Base-by-base conservation (phyloP, 1,139 yeast species). In the Pichia cactophila region DNA sequence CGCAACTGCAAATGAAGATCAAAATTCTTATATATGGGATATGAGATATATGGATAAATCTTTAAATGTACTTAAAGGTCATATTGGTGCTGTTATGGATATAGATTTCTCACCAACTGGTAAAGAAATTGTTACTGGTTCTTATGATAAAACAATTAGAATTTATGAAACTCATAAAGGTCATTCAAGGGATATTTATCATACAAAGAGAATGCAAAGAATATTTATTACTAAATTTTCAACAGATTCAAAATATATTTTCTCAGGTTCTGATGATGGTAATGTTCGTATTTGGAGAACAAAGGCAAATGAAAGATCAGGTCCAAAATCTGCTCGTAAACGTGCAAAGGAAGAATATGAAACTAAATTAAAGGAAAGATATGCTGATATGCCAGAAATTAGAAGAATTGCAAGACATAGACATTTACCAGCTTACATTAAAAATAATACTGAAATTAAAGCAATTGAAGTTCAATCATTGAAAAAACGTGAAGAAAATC, bases 31-130 rank as follows among this genome's bases (percentile, higher is more conserved):
- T 65, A 77, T 86, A 50, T 94, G 96, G 80, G 99, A 94, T 69
- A 92, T 94, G 97, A 77, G 99, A 63, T 86, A 89, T 62, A 73
- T 94, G 76, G 74, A 74, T 43, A 75, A 86, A 50, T 83, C 97
- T 0, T 64, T 83, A 44, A 90, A 89, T 58, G 88, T 92, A 16
- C 88, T 79, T 69, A 90, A 92, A 69, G 98, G 90, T 66, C 99
- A 94, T 65, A 97, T 92, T 41, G 86, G 96, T 39, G 97, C 97
- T 0, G 94, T 94, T 8, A 78, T 90, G 81, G 96, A 88, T 63
- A 81, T 92, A 41, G 98, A 94, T 66, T 92, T 87, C 63, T 81
- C 95, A 12, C 98, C 98, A 41, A 90, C 98, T 1, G 99, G 99
- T 58, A 90, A 88, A 64, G 97, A 92, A 67, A 70, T 94, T 40